These are phyloP conservation scores for Larix sibirica DNA, from an alignment of 83 land plant species.

Conservation along the genomic window DNA sequence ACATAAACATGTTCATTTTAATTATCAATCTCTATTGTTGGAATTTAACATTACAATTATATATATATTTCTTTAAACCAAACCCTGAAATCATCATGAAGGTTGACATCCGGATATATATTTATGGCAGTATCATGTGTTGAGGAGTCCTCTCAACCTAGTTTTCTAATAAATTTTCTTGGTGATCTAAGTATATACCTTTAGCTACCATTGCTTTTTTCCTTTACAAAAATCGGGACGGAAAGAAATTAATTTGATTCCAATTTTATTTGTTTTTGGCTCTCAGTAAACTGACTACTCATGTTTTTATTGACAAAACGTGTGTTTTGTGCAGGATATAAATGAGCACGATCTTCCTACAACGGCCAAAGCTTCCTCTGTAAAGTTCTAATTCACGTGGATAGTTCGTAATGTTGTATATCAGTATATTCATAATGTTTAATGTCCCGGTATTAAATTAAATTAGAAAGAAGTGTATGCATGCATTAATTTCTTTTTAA, in stretches of 20 bases:
- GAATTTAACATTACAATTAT: no score
- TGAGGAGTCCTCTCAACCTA: neutral
- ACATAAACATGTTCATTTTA: no score
- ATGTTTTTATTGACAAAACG: neutral
- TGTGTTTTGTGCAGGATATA: conserved; percentile 36
- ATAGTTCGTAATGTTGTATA: neutral
- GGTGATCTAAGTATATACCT: neutral
- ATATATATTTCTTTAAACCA: no score
- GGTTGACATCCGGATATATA: neutral
- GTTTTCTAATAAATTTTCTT: neutral
- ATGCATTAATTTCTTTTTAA: no score
- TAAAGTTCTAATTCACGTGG: neutral
- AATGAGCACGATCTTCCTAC: conserved; percentile 46
- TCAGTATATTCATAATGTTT: no score
- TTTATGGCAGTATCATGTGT: neutral
- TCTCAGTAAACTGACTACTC: neutral
- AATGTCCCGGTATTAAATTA: no score
- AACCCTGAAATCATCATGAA: neutral
- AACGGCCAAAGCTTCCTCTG: conserved; percentile 31
- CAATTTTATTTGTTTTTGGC: neutral
- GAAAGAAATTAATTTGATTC: neutral
- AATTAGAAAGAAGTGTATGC: no score
- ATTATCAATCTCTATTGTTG: no score
- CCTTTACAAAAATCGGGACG: neutral
- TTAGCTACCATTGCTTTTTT: neutral